phyloP scores from a whole-genome alignment of 768 basidiomycete genomes.

The Calocybe indica region DNA sequence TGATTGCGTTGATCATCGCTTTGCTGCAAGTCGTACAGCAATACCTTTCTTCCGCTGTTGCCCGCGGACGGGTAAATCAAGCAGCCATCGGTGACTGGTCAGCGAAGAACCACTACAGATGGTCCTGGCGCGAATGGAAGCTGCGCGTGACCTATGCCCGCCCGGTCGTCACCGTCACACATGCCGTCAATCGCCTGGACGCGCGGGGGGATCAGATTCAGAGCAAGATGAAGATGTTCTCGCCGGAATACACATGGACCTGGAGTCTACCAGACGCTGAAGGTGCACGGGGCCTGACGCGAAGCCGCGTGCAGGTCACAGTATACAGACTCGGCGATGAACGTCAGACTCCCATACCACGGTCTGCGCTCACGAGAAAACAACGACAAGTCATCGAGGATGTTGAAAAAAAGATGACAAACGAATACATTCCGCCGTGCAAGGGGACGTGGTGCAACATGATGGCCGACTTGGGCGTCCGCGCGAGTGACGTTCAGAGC shows the following conservation, averaged over 20 bases:
- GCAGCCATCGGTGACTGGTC: slow-evolving; percentile 2
- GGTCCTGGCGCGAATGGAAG: slow-evolving; percentile 2
- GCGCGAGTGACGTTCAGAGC: not conserved
- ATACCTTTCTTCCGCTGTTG: not conserved
- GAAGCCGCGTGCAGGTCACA: too few species aligned
- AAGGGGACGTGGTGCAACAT: slow-evolving; percentile 9
- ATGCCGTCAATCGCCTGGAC: not conserved
- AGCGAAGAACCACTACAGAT: not conserved
- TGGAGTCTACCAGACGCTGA: not conserved
- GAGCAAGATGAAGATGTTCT: not conserved
- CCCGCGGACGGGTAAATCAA: slow-evolving; percentile 1
- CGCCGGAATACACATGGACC: not conserved
- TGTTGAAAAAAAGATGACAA: not conserved
- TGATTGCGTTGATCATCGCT: not conserved
- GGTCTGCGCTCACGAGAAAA: not conserved
- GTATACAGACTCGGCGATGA: not conserved
- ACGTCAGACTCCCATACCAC: not conserved
- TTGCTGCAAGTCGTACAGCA: slow-evolving; percentile 3
- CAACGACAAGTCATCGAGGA: not conserved
- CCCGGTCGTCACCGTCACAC: not conserved
- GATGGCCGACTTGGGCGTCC: slow-evolving; percentile 6
- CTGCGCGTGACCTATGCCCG: slow-evolving; percentile 1
- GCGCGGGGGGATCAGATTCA: not conserved
- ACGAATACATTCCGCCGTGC: not conserved
- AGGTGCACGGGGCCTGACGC: too few species aligned